These are phyloP conservation scores for Brassica nigra DNA, from an alignment of 345 rosid species.

Conservation along the genomic window DNA sequence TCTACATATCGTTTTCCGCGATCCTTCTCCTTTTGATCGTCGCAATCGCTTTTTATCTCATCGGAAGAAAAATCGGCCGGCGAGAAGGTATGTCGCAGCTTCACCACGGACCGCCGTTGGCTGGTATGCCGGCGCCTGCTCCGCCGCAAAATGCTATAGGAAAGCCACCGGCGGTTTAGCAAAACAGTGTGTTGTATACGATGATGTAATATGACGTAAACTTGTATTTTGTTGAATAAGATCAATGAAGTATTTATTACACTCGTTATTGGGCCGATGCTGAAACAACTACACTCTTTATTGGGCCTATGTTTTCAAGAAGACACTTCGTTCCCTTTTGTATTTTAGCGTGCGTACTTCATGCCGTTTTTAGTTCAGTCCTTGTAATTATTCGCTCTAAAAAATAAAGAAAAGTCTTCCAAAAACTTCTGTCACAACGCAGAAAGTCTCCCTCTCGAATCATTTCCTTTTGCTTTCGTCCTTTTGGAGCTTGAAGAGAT, in stretches of 20 bases:
- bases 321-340: neutral
- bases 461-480: conserved; percentile 9
- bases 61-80: conserved; percentile 32
- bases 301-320: neutral
- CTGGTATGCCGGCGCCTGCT: conserved; percentile 15
- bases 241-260: neutral
- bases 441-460: conserved; percentile 27
- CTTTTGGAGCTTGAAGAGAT: conserved; percentile 38
- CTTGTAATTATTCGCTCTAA: conserved; percentile 16
- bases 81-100: conserved; percentile 28
- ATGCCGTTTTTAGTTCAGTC: neutral
- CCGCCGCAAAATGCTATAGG: conserved; percentile 32
- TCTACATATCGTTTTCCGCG: conserved; percentile 35
- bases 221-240: neutral
- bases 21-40: conserved; percentile 41
- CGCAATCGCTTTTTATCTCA: conserved; percentile 36
- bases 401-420: neutral
- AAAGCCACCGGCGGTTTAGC: conserved; percentile 31
- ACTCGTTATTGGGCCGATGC: neutral
- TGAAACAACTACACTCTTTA: neutral
- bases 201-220: conserved; percentile 21
- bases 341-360: neutral
- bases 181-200: neutral
- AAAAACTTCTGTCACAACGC: neutral
- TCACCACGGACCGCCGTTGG: conserved; percentile 22